A percentile compares a stretch with the other conserved stretches of the same genome.
Evolutionary conservation across 352 stramenopile species (phyloP).

Genomic region (Pythium aphanidermatum): DNA sequence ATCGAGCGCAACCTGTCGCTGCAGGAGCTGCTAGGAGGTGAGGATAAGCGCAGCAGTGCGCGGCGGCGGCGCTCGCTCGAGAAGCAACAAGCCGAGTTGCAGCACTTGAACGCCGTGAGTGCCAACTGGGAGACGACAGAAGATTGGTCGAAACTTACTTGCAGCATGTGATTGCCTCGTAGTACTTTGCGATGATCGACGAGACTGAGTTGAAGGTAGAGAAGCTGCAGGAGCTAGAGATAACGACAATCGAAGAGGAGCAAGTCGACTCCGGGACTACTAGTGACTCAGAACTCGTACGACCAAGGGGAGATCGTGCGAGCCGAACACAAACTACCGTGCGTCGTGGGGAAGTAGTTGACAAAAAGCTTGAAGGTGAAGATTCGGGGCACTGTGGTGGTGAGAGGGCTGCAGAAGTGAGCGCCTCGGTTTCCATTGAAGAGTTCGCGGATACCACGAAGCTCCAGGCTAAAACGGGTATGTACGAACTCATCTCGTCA

Average conservation of each 20-base stretch:
- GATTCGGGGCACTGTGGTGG: slow-evolving; percentile 19
- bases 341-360: slow-evolving; percentile 6
- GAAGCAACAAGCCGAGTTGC: slow-evolving; percentile 13
- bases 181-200: slow-evolving; percentile 30
- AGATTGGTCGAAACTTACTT: too few species aligned
- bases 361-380: slow-evolving; percentile 10
- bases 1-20: slow-evolving; percentile 27
- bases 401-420: slow-evolving; percentile 2
- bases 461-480: slow-evolving; percentile 11
- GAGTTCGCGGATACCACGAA: slow-evolving; percentile 16
- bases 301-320: slow-evolving; percentile 3
- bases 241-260: too few species aligned
- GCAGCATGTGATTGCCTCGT: not conserved
- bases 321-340: slow-evolving; percentile 11
- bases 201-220: slow-evolving; percentile 21
- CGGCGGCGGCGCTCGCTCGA: slow-evolving; percentile 9
- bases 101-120: slow-evolving; percentile 18
- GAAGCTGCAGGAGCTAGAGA: not conserved
- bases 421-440: slow-evolving; percentile 10
- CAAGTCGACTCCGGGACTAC: not conserved
- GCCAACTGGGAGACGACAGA: too few species aligned
- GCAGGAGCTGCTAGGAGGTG: slow-evolving; percentile 16
- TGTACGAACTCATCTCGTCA: slow-evolving; percentile 13
- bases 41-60: slow-evolving; percentile 7
- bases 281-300: slow-evolving; percentile 19